Conservation (phyloP, 805 yeast species). For the Nakazawaea populi region DNA sequence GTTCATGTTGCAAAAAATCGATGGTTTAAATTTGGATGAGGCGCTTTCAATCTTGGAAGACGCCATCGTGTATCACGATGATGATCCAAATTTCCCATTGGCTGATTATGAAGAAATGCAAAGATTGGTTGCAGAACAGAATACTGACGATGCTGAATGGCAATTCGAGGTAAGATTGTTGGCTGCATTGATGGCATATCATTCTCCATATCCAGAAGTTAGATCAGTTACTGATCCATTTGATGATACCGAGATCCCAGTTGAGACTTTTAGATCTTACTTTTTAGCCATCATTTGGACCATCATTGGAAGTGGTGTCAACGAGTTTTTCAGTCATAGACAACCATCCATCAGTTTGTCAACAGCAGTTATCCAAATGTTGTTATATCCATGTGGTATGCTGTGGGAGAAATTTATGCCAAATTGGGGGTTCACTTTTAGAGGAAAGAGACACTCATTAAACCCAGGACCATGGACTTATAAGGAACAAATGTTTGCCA, state of each 20-base stretch:
- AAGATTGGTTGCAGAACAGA: conserved; percentile 11
- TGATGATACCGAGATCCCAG: conserved; percentile 43
- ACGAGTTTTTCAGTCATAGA: not conserved
- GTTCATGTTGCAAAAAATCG: not conserved
- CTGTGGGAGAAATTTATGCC: not conserved
- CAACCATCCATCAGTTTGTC: not conserved
- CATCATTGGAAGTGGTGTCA: not conserved
- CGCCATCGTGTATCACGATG: conserved; percentile 19
- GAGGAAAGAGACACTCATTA: not conserved
- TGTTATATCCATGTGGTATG: not conserved
- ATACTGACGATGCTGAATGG: conserved; percentile 9
- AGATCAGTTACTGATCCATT: conserved; percentile 52
- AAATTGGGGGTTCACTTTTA: not conserved
- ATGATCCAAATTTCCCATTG: conserved; percentile 27
- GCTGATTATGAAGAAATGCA: conserved; percentile 18
- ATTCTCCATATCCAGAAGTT: conserved; percentile 63
- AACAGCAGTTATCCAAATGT: not conserved
- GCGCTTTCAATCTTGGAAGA: conserved; percentile 23
- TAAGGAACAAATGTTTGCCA: not conserved
- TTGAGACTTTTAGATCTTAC: conserved; percentile 30
- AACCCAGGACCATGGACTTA: not conserved
- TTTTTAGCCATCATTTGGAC: not conserved
- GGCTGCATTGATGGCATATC: conserved; percentile 32
- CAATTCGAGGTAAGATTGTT: conserved; percentile 19
- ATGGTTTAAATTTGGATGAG: conserved; percentile 11